Conservation (phyloP, 306 rosid species). For the Casuarina cunninghamiana region DNA sequence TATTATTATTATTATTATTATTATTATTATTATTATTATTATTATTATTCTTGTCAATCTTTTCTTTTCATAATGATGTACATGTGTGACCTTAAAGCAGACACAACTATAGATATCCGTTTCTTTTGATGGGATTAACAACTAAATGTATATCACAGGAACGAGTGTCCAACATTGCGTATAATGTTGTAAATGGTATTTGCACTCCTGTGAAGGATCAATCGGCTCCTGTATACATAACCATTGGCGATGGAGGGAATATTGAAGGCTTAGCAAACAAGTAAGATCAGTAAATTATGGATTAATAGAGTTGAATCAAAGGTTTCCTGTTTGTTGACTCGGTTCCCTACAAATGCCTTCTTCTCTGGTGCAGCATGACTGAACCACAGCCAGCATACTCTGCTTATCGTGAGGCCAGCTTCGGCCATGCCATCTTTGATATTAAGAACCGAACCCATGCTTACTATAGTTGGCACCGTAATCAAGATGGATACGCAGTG, state of each 20-base stretch:
- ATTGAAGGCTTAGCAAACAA: slow-evolving; percentile 49
- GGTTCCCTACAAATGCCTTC: background rate
- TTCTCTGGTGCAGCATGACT: slow-evolving; percentile 39
- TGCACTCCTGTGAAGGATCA: slow-evolving; percentile 49
- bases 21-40: too few species aligned
- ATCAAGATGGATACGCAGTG: slow-evolving; percentile 52
- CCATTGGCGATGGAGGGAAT: slow-evolving; percentile 65
- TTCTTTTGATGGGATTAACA: background rate
- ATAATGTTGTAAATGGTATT: slow-evolving; percentile 42
- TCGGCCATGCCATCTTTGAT: slow-evolving; percentile 48
- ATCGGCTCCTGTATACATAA: slow-evolving; percentile 54
- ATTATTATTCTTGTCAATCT: background rate
- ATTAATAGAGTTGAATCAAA: background rate
- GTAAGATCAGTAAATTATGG: slow-evolving; percentile 23
- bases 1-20: too few species aligned
- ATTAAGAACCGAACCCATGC: slow-evolving; percentile 56
- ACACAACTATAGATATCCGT: background rate
- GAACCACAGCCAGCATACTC: slow-evolving; percentile 56
- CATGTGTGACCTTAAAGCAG: background rate
- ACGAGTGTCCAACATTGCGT: slow-evolving; percentile 52
- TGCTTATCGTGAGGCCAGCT: slow-evolving; percentile 55
- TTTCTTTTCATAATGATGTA: background rate
- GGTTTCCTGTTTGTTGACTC: background rate
- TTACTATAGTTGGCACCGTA: slow-evolving; percentile 49
- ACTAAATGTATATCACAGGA: slow-evolving; percentile 30